phyloP scores from a whole-genome alignment of 2,329 filamentous ascomycete genomes.

The Pseudopyricularia javanii region DNA sequence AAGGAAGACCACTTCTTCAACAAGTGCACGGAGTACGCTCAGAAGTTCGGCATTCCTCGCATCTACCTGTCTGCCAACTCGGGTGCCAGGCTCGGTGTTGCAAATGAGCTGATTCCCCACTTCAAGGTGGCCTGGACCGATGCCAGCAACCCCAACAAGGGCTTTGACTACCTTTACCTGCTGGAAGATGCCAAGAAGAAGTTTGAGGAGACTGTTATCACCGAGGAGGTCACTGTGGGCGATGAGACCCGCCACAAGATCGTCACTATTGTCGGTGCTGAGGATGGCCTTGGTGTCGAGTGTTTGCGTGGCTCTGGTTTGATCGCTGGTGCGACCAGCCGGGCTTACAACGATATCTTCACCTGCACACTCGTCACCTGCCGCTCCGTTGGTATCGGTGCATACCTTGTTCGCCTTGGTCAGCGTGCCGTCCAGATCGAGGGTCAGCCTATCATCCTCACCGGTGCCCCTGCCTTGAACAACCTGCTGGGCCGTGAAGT shows the following conservation, averaged over 20 bases:
- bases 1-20: constrained; percentile 97
- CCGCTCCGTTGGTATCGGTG: constrained; percentile 97
- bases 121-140: constrained; percentile 98
- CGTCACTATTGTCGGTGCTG: constrained; percentile 79
- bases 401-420: constrained; percentile 93
- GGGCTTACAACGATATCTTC: constrained; percentile 98
- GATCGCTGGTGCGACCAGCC: constrained; percentile 93
- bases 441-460: constrained; percentile 96
- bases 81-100: constrained; percentile 91
- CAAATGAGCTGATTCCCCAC: constrained; percentile 91
- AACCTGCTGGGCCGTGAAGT: constrained; percentile 96
- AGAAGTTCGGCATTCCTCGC: constrained; percentile 82
- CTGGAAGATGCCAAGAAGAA: constrained; percentile 75
- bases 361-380: constrained; percentile 96
- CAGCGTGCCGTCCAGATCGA: constrained; percentile 98
- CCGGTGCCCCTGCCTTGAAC: constrained; percentile 93
- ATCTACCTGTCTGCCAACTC: constrained; percentile 99
- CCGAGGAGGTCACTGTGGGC: constrained; percentile 73
- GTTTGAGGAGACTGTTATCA: constrained; percentile 80
- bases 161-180: constrained; percentile 96
- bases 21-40: constrained; percentile 94
- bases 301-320: constrained; percentile 94
- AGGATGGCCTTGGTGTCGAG: constrained; percentile 95
- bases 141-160: constrained; percentile 62
- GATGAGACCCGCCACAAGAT: constrained; percentile 92